A percentile compares a stretch with the other conserved stretches of the same genome.
Evolutionary conservation across 345 rosid species (phyloP).

Genomic region (Populus euphratica): DNA sequence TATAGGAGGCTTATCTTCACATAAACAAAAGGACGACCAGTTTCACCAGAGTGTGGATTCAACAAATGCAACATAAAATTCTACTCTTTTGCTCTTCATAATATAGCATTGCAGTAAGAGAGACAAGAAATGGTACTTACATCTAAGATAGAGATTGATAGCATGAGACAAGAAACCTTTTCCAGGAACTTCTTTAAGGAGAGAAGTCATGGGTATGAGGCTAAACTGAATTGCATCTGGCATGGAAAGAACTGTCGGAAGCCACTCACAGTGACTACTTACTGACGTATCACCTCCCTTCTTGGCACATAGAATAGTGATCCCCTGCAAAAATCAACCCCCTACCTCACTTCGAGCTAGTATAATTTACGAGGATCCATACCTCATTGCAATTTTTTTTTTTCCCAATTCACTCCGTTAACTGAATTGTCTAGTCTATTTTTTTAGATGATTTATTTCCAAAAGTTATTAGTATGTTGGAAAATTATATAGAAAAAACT

Average conservation of each 20-base stretch:
- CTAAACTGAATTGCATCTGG: slow-evolving; percentile 72
- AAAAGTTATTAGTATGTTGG: not conserved
- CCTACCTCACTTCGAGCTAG: not conserved
- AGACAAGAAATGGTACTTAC: slow-evolving; percentile 34
- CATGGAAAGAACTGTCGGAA: slow-evolving; percentile 61
- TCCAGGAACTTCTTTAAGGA: slow-evolving; percentile 72
- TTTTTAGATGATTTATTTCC: not conserved
- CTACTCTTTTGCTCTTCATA: not conserved
- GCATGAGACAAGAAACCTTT: slow-evolving; percentile 88
- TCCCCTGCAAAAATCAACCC: slow-evolving; percentile 50
- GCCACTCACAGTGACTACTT: slow-evolving; percentile 78
- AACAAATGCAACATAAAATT: not conserved
- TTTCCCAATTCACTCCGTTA: not conserved
- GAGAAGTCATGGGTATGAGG: slow-evolving; percentile 88
- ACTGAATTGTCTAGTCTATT: not conserved
- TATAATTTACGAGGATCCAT: too few relatives aligned
- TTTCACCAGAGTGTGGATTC: not conserved
- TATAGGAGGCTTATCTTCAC: slow-evolving; percentile 81
- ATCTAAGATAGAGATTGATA: slow-evolving; percentile 87
- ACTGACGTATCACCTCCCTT: slow-evolving; percentile 68
- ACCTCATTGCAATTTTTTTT: not conserved
- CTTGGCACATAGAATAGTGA: slow-evolving; percentile 60
- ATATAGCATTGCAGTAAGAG: not conserved
- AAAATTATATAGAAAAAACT: not conserved
- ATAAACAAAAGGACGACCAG: not conserved